Evolutionary conservation across 306 rosid genomes (phyloP), one percentile per base, ranked within the genome.

Genomic region (Arachis hypogaea): DNA sequence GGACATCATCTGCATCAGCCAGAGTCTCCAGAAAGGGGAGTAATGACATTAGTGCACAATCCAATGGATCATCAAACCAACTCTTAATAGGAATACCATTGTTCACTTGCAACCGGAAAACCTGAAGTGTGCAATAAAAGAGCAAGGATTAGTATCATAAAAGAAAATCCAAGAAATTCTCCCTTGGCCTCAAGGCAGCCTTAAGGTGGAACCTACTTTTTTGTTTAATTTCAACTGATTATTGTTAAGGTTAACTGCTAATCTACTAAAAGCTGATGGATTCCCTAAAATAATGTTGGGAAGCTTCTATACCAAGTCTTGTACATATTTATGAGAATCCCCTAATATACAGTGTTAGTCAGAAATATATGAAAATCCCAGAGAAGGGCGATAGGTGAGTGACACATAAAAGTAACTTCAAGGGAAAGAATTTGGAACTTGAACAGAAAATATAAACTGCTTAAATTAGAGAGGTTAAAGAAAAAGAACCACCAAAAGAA

Each of bases 81-180:
- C 99, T 94, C 85, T 87, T 92, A 77, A 94, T 94, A 63, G 99
- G 99, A 81, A 94, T 94, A 72, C 99, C 99, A 81, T 94, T 94
- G 78, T 94, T 92, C 84, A 92, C 96, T 90, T 94, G 99, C 93
- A 92, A 87, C 69, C 84, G 89, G 78, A 94, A 94, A 73, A 92
- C 99, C 99, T 94, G 99, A 86, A 86, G 86, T 72, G 61, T 73
- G 11, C 69, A 69, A 52, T 50, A 76, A 61, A 68, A 78, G 71
- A 70, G 77, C 42, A 78, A 71, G 46, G 73, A 84, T 84, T 76
- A 82, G 68, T 51, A 76, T 61, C 58, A 55, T 16, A 29, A 11
- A 68, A 78, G 71, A 73, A 65, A 12, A 36, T 33, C 33, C 64
- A 42, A 60, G 59, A 77, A 46, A 46, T 60, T 29, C 42, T 56